Conservation (phyloP, 225 moss, liverwort and hornwort genomes). For the Bryum argenteum region DNA sequence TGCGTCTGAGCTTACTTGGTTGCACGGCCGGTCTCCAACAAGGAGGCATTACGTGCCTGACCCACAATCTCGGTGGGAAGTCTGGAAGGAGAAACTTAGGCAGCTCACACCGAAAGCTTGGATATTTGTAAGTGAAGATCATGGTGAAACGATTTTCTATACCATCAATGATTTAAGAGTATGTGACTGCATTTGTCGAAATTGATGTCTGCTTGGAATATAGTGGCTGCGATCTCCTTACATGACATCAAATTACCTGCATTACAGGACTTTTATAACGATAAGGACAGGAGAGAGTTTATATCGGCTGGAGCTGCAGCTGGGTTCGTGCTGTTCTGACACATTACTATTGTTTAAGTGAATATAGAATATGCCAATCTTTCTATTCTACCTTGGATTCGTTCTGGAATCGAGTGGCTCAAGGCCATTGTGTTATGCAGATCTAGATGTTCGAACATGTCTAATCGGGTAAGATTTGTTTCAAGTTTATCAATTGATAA, state of each 20-base stretch:
- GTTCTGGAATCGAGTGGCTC: slow-evolving; percentile 1
- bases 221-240: slow-evolving; percentile 7
- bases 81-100: slow-evolving; percentile 40
- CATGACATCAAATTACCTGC: slow-evolving; percentile 12
- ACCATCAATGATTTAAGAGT: slow-evolving; percentile 12
- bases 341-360: background rate
- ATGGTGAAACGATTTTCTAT: slow-evolving; percentile 9
- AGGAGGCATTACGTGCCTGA: slow-evolving; percentile 26
- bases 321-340: slow-evolving; percentile 46
- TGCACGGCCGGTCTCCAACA: slow-evolving; percentile 68
- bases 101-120: slow-evolving; percentile 51
- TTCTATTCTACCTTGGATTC: background rate
- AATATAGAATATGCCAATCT: background rate
- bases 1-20: slow-evolving; percentile 86
- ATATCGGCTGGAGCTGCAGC: slow-evolving; percentile 95
- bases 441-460: slow-evolving; percentile 5
- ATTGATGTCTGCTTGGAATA: background rate
- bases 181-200: slow-evolving; percentile 20
- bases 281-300: slow-evolving; percentile 84
- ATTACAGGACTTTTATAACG: slow-evolving; percentile 81
- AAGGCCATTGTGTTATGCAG: background rate
- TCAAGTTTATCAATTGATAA: background rate
- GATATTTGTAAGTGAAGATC: slow-evolving; percentile 62
- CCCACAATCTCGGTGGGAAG: slow-evolving; percentile 42
- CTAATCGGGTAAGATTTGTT: slow-evolving; percentile 9